A percentile compares a stretch with the other conserved stretches of the same genome.
These are phyloP conservation scores for Gossypium thurberi DNA, from an alignment of 345 rosid genomes.

Conservation along the genomic window DNA sequence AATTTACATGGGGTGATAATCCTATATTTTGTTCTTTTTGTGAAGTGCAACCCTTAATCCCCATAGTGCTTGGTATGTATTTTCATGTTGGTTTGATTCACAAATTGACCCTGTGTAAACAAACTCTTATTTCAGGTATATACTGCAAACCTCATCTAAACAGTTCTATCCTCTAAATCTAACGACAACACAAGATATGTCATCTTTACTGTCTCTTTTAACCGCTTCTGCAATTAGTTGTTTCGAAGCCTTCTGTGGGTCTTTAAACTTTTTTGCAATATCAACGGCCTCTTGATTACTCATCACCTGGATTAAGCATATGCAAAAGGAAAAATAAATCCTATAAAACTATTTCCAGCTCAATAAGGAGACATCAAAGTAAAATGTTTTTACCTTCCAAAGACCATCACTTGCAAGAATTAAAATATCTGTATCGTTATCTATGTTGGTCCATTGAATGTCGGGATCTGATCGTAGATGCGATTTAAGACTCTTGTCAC, in stretches of 20 bases:
- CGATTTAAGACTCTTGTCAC: constrained; percentile 67
- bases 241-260: constrained; percentile 75
- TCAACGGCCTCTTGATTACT: constrained; percentile 75
- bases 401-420: constrained; percentile 72
- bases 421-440: constrained; percentile 34
- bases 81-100: constrained; percentile 20
- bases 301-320: constrained; percentile 46
- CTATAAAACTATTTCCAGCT: not conserved
- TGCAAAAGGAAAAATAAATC: not conserved
- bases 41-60: constrained; percentile 15
- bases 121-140: constrained; percentile 26
- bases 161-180: constrained; percentile 46
- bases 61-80: constrained; percentile 15
- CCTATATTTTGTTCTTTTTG: not conserved
- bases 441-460: constrained; percentile 29
- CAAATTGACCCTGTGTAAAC: constrained; percentile 20
- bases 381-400: constrained; percentile 49
- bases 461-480: constrained; percentile 64
- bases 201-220: constrained; percentile 66
- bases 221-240: constrained; percentile 62
- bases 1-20: constrained; percentile 24
- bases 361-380: not conserved
- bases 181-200: constrained; percentile 67
- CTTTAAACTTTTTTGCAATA: constrained; percentile 55
- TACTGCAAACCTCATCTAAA: constrained; percentile 14